Percentiles rank a stretch among this genome's conserved stretches.
Evolutionary conservation across 1,139 yeast species (phyloP).

Genomic region (Geotrichum klebahnii): DNA sequence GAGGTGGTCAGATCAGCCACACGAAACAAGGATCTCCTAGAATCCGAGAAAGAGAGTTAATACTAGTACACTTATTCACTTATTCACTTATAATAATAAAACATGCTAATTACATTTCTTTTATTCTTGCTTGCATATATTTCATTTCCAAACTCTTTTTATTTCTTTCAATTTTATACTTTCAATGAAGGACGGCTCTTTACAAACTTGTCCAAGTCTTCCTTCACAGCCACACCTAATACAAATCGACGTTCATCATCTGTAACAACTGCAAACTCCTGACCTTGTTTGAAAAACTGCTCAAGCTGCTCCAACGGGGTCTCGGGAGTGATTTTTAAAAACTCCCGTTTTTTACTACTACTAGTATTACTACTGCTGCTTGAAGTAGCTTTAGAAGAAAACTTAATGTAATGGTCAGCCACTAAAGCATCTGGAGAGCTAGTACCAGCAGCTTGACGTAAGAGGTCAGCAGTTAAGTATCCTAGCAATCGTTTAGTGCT

Average conservation of each 20-base stretch:
- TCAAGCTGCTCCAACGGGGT: conserved; percentile 58
- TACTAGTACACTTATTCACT: background rate
- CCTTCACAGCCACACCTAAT: conserved; percentile 63
- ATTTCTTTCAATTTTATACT: background rate
- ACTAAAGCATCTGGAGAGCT: conserved; percentile 43
- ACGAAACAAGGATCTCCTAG: conserved; percentile 48
- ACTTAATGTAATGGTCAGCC: conserved; percentile 34
- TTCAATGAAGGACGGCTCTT: conserved; percentile 46
- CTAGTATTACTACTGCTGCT: conserved; percentile 1
- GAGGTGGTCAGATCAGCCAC: conserved; percentile 76
- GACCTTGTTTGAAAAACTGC: conserved; percentile 48
- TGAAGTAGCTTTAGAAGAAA: conserved; percentile 25
- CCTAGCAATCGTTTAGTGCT: conserved; percentile 51
- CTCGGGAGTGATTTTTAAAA: conserved; percentile 51
- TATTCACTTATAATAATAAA: background rate
- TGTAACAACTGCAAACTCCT: conserved; percentile 57
- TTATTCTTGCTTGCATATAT: background rate
- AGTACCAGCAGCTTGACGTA: conserved; percentile 40
- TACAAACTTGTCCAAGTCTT: conserved; percentile 53
- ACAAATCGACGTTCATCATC: conserved; percentile 54
- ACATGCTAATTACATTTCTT: too few species aligned
- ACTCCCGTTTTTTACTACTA: conserved; percentile 25
- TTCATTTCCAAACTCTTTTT: conserved; percentile 35
- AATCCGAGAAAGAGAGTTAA: background rate
- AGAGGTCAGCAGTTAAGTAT: conserved; percentile 51